Percentiles rank a stretch among this genome's conserved stretches.
These are phyloP conservation scores for Dioszegia crocea DNA, from an alignment of 768 basidiomycete genomes.

Conservation along the genomic window DNA sequence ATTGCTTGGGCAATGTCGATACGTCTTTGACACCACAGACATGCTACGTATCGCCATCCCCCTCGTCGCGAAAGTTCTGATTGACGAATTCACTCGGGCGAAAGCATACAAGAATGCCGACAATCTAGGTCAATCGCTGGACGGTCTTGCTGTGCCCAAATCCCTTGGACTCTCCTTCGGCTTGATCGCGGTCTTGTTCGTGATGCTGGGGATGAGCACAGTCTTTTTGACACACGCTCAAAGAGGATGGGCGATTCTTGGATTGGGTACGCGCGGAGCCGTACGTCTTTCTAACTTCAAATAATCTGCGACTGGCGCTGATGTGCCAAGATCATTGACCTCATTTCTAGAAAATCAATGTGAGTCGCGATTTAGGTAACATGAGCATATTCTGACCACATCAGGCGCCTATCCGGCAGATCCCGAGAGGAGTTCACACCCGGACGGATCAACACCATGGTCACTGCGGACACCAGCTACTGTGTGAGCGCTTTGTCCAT, in stretches of 20 bases:
- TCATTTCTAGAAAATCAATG: constrained; percentile 51
- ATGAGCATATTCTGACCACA: neutral
- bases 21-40: constrained; percentile 5
- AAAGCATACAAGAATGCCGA: constrained; percentile 7
- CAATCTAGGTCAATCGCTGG: neutral
- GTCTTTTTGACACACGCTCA: constrained; percentile 46
- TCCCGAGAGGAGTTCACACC: constrained; percentile 59
- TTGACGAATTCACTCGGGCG: constrained; percentile 9
- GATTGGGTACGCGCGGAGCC: constrained; percentile 6
- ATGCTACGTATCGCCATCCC: constrained; percentile 14
- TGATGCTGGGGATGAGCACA: constrained; percentile 9
- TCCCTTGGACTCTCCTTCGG: constrained; percentile 19
- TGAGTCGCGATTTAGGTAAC: constrained; percentile 9
- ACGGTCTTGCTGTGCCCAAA: neutral
- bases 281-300: neutral
- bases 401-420: constrained; percentile 59
- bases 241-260: constrained; percentile 42
- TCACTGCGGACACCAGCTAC: constrained; percentile 61
- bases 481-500: constrained; percentile 51
- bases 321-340: constrained; percentile 5
- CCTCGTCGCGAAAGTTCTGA: constrained; percentile 15
- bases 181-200: constrained; percentile 3
- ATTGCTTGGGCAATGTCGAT: neutral
- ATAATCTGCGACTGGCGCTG: neutral
- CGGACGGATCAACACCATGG: constrained; percentile 67